phyloP scores from a whole-genome alignment of 179 eudicot genomes.

The Drosera spatulata region DNA sequence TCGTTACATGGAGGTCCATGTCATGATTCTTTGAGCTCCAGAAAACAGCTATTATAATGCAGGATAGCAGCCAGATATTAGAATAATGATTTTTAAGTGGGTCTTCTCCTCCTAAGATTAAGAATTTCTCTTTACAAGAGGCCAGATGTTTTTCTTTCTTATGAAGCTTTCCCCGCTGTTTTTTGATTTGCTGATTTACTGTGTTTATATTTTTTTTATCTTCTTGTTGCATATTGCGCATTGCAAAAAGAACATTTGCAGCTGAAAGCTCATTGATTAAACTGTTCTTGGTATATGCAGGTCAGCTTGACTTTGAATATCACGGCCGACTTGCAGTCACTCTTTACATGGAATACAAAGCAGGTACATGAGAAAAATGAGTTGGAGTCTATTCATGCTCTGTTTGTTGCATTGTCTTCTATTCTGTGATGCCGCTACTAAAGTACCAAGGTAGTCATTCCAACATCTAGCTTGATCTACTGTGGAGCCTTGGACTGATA shows the following conservation, averaged over 20 bases:
- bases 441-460: no score
- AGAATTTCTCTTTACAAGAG: no score
- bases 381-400: background rate
- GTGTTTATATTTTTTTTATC: background rate
- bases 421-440: background rate
- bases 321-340: slow-evolving; percentile 71
- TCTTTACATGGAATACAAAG: slow-evolving; percentile 98
- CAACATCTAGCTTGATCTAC: no score
- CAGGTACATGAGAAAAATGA: slow-evolving; percentile 37
- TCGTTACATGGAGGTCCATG: no score
- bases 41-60: no score
- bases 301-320: slow-evolving; percentile 83
- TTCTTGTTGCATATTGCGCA: background rate
- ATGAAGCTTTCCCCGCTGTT: background rate
- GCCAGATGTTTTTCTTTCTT: no score
- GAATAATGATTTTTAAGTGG: no score
- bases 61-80: no score
- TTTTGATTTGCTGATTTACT: background rate
- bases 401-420: slow-evolving; percentile 6
- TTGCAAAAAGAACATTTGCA: background rate
- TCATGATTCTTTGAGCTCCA: no score
- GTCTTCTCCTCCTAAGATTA: no score
- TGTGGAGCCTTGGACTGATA: background rate
- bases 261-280: background rate
- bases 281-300: slow-evolving; percentile 20